These are phyloP conservation scores for Erigeron philadelphicus DNA, from an alignment of 140 eudicot genomes.

Conservation along the genomic window DNA sequence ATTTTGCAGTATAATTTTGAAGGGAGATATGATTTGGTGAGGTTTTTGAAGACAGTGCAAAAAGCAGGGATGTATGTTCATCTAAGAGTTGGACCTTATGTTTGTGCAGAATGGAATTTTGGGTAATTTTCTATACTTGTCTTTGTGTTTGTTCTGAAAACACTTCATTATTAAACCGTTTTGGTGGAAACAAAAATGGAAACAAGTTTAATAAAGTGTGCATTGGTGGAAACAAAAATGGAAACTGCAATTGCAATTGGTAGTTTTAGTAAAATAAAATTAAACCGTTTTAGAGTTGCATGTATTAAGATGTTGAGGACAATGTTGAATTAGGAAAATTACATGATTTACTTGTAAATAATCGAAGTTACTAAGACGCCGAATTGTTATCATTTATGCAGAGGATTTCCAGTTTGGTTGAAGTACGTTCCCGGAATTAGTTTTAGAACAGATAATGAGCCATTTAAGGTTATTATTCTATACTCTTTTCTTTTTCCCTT, in stretches of 20 bases:
- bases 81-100: constrained; percentile 85
- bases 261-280: background rate
- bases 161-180: background rate
- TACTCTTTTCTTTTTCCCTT: background rate
- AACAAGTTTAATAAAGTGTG: constrained; percentile 4
- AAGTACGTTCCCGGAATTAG: constrained; percentile 83
- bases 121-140: constrained; percentile 41
- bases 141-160: background rate
- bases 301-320: background rate
- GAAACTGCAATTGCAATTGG: background rate
- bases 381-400: constrained; percentile 29
- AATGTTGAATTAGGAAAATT: constrained; percentile 9
- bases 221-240: background rate
- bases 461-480: constrained; percentile 59
- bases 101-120: constrained; percentile 95
- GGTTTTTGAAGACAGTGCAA: constrained; percentile 69
- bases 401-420: constrained; percentile 91
- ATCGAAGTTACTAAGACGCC: too few species aligned
- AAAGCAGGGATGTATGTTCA: constrained; percentile 87
- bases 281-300: constrained; percentile 4
- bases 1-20: constrained; percentile 68
- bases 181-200: background rate
- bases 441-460: constrained; percentile 85
- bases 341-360: background rate
- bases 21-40: constrained; percentile 78